A percentile compares a stretch with the other conserved stretches of the same genome.
Conservation (phyloP, 2,329 filamentous ascomycete genomes). For the Pseudogymnoascus sp. region DNA sequence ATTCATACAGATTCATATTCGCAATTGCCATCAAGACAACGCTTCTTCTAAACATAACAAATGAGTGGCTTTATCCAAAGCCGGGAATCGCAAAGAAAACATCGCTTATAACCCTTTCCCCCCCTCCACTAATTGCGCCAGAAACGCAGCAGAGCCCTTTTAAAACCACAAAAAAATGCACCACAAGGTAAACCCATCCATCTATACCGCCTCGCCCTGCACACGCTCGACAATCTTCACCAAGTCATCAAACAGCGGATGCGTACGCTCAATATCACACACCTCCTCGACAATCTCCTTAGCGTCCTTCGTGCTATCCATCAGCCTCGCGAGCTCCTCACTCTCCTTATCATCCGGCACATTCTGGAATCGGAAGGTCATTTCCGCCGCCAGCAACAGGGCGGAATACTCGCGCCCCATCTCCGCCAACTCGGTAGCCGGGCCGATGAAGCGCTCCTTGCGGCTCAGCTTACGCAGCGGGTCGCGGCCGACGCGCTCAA, state of each 20-base stretch:
- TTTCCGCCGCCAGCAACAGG: conserved; percentile 78
- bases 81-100: neutral
- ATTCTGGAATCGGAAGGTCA: conserved; percentile 92
- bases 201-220: conserved; percentile 43
- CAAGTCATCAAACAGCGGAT: conserved; percentile 73
- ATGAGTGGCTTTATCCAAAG: neutral
- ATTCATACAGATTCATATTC: neutral
- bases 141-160: neutral
- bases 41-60: conserved; percentile 1
- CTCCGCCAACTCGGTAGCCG: conserved; percentile 84
- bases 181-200: neutral
- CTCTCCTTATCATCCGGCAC: conserved; percentile 90
- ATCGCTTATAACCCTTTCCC: neutral
- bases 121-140: neutral
- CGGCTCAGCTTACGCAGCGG: conserved; percentile 89
- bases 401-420: conserved; percentile 64
- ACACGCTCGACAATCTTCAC: conserved; percentile 77
- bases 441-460: conserved; percentile 93
- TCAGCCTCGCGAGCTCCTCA: conserved; percentile 74
- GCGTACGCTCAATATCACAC: conserved; percentile 68
- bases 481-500: conserved; percentile 91
- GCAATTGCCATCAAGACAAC: neutral
- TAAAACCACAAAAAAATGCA: neutral
- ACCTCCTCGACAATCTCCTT: conserved; percentile 74
- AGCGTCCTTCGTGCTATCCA: conserved; percentile 53